phyloP scores from a whole-genome alignment of 2,329 filamentous ascomycete species.

The Allantophomopsis cytisporea region DNA sequence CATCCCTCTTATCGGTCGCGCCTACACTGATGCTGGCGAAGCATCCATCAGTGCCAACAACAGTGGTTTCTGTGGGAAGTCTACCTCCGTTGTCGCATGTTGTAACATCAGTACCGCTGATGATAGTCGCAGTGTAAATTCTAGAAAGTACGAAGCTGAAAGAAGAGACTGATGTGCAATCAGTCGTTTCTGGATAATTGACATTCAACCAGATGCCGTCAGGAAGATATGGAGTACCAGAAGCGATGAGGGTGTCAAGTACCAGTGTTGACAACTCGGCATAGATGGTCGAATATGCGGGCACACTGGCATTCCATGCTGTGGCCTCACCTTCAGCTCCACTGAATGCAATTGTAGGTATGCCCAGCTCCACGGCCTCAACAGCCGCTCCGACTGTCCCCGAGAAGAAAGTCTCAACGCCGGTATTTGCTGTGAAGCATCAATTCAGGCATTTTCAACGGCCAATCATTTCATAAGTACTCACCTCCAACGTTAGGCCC shows the following conservation, averaged over 20 bases:
- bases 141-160: conserved; percentile 53
- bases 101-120: conserved; percentile 32
- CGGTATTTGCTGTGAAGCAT: conserved; percentile 33
- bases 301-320: conserved; percentile 35
- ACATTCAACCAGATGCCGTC: no score
- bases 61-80: conserved; percentile 43
- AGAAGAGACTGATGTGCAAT: conserved; percentile 20
- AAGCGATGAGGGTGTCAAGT: conserved; percentile 36
- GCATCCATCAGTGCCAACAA: conserved; percentile 37
- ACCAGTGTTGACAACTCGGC: conserved; percentile 46
- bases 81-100: conserved; percentile 36
- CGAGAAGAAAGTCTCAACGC: conserved; percentile 39
- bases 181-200: no score
- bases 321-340: conserved; percentile 34
- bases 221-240: conserved; percentile 6
- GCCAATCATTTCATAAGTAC: neutral
- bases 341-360: conserved; percentile 58
- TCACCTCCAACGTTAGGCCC: conserved; percentile 43
- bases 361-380: conserved; percentile 39
- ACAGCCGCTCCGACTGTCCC: conserved; percentile 55
- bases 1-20: conserved; percentile 45
- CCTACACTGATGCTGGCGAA: conserved; percentile 51
- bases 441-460: no score
- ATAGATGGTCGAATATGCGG: conserved; percentile 43
- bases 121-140: conserved; percentile 31